phyloP scores from a whole-genome alignment of 306 rosid genomes.

The Inga leiocalycina region DNA sequence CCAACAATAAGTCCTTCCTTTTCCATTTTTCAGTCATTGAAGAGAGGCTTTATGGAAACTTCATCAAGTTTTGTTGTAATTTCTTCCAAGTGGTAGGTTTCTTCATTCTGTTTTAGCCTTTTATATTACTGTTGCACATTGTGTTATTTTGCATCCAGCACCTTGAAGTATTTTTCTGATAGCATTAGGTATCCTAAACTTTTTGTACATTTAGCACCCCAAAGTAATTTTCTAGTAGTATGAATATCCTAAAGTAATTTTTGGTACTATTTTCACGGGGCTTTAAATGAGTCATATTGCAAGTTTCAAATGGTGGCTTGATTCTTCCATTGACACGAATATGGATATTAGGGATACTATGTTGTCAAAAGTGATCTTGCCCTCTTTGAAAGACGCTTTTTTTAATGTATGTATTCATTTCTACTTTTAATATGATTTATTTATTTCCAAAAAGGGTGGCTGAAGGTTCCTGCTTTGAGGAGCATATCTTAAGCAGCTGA shows the following conservation, averaged over 20 bases:
- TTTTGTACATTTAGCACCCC: no score
- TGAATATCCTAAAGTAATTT: no score
- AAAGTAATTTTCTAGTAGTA: no score
- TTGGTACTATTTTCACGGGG: not conserved
- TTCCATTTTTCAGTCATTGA: constrained; percentile 31
- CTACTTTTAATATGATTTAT: not conserved
- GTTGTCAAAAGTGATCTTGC: not conserved
- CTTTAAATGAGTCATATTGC: not conserved
- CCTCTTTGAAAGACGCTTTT: not conserved
- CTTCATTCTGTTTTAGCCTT: constrained; percentile 22
- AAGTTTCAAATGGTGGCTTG: not conserved
- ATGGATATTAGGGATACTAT: not conserved
- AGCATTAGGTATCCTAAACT: no score
- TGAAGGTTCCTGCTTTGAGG: constrained; percentile 35
- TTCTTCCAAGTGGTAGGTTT: constrained; percentile 49
- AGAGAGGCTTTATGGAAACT: constrained; percentile 33
- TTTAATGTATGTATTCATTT: not conserved
- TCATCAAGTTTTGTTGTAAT: constrained; percentile 35
- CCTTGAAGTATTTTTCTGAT: no score
- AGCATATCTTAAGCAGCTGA: constrained; percentile 26
- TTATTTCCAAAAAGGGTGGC: not conserved
- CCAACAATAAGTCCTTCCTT: not conserved
- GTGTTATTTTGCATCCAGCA: no score
- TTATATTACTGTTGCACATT: not conserved
- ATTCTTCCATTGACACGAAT: not conserved